A percentile compares a stretch with the other conserved stretches of the same genome.
Evolutionary conservation across 257 asterid species (phyloP).

Genomic region (Solanum chilense): DNA sequence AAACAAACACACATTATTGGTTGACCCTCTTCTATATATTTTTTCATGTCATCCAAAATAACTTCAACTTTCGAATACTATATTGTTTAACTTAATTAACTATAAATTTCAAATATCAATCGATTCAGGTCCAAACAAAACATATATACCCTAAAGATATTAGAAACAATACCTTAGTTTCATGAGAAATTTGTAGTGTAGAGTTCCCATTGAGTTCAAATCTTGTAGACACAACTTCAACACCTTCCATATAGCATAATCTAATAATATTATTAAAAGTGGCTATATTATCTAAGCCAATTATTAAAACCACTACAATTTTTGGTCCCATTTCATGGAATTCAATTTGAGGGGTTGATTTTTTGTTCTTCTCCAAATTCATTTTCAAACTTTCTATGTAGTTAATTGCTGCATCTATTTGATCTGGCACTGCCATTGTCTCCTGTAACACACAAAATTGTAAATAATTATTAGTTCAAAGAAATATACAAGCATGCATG

Average conservation of each 20-base stretch:
- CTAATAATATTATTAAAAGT: constrained; percentile 20
- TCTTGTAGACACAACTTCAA: constrained; percentile 24
- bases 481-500: neutral
- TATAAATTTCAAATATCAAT: neutral
- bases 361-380: constrained; percentile 13
- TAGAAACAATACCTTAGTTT: constrained; percentile 13
- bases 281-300: constrained; percentile 12
- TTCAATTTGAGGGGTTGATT: constrained; percentile 10
- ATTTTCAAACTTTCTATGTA: constrained; percentile 14
- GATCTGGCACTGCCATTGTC: constrained; percentile 32
- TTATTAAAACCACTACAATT: constrained; percentile 16
- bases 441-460: constrained; percentile 9
- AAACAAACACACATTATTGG: too few species aligned
- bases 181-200: constrained; percentile 21
- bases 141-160: neutral
- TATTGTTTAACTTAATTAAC: too few species aligned
- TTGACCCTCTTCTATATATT: neutral
- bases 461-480: neutral
- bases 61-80: neutral
- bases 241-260: constrained; percentile 13
- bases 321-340: constrained; percentile 35
- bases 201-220: constrained; percentile 32
- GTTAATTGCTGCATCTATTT: constrained; percentile 26
- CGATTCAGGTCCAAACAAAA: too few species aligned
- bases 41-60: neutral